Evolutionary conservation across 768 basidiomycete genomes (phyloP).

Genomic region (Auricularia heimuer): DNA sequence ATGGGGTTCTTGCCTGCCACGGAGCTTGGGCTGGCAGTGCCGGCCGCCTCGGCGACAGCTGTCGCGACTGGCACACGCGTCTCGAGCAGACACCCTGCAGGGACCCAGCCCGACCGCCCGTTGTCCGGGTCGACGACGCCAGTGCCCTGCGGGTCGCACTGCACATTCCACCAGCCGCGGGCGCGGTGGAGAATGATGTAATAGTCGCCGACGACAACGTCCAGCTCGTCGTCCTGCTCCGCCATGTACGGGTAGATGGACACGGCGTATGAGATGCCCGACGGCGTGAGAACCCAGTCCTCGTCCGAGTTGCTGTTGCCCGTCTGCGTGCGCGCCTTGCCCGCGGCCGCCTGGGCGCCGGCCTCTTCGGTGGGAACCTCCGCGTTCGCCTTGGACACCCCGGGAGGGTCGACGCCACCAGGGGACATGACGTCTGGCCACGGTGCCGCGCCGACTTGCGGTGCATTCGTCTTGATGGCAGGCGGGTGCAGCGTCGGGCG

Average conservation of each 20-base stretch:
- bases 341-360: slow-evolving; percentile 16
- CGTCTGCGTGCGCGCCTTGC: slow-evolving; percentile 14
- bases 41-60: slow-evolving; percentile 74
- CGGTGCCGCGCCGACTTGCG: not conserved
- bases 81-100: slow-evolving; percentile 92
- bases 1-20: slow-evolving; percentile 57
- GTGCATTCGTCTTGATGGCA: slow-evolving; percentile 5
- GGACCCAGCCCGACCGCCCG: slow-evolving; percentile 90
- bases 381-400: slow-evolving; percentile 19
- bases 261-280: slow-evolving; percentile 82
- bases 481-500: slow-evolving; percentile 3
- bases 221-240: slow-evolving; percentile 97
- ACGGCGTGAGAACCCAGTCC: slow-evolving; percentile 22
- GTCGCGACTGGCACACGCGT: slow-evolving; percentile 84
- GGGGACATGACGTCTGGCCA: slow-evolving; percentile 74
- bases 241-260: slow-evolving; percentile 99
- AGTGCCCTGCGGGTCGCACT: slow-evolving; percentile 80
- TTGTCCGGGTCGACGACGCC: slow-evolving; percentile 70
- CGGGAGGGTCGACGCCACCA: slow-evolving; percentile 10
- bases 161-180: slow-evolving; percentile 99
- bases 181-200: slow-evolving; percentile 88
- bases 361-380: slow-evolving; percentile 24
- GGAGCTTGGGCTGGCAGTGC: slow-evolving; percentile 24
- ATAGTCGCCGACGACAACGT: slow-evolving; percentile 91
- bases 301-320: slow-evolving; percentile 18